These are phyloP conservation scores for Cutaneotrichosporon spelunceum DNA, from an alignment of 1,284 basidiomycete species.

Conservation along the genomic window DNA sequence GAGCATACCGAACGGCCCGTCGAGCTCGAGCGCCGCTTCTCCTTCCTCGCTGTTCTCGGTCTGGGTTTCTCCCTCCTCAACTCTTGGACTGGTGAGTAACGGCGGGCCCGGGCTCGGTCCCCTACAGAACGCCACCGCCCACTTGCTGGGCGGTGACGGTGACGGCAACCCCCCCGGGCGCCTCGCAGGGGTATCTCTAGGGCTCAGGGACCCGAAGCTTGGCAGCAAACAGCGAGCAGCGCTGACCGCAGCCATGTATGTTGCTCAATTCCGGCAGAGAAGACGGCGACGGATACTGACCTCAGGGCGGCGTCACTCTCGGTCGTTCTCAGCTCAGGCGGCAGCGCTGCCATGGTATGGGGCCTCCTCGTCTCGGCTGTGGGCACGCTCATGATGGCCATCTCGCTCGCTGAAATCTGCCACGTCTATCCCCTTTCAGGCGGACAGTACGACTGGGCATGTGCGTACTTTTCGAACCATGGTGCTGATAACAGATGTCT, in stretches of 20 bases:
- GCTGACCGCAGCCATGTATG: constrained; percentile 14
- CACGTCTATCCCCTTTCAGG: constrained; percentile 27
- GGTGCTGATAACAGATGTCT: constrained; percentile 10
- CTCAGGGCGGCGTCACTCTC: constrained; percentile 16
- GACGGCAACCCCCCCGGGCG: not conserved
- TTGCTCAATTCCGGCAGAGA: not conserved
- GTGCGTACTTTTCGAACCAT: not conserved
- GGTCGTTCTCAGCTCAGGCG: constrained; percentile 40
- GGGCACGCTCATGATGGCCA: constrained; percentile 34
- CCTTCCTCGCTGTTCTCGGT: constrained; percentile 20
- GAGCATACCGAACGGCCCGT: not conserved
- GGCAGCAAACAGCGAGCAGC: not conserved
- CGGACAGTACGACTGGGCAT: constrained; percentile 47
- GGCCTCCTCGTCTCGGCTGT: constrained; percentile 39
- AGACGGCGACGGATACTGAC: not conserved
- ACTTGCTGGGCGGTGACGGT: not conserved
- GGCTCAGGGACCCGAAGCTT: not conserved
- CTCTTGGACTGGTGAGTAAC: constrained; percentile 22
- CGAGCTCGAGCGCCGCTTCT: constrained; percentile 28
- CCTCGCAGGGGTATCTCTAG: not conserved
- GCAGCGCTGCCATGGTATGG: constrained; percentile 44
- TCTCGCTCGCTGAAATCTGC: constrained; percentile 28
- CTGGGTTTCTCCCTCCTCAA: constrained; percentile 29
- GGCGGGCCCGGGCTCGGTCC: not conserved
- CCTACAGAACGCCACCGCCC: not conserved